Base-by-base conservation (phyloP, 164 flowering plant species). In the Cinnamomum chago region DNA sequence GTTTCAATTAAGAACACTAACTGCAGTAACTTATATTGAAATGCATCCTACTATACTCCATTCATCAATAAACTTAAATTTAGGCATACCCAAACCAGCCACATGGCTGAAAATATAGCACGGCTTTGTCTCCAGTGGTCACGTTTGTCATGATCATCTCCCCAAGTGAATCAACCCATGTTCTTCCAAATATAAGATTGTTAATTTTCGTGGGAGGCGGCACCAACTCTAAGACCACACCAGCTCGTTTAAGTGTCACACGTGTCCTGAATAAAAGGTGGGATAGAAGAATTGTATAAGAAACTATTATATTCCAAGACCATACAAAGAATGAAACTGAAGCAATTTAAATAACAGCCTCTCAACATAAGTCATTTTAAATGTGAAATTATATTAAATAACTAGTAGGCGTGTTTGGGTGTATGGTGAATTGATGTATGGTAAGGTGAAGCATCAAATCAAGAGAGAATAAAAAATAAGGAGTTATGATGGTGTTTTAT, bases 111-210 rank as follows among this genome's bases (percentile, higher is more conserved):
- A 85, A 85, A 72, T 82, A 82, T 51, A 85, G 79, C 24, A 85
- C 86, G 68, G 72, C 86, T 79, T 85, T 85, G 72, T 85, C 88
- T 17, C 88, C 88, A 40, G 86, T 83, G 18, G 84, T 83, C 78
- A 82, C 68, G 72, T 92, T 92, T 35, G 90, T 86, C 91, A 92
- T 79, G 73, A 90, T 81, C 97, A 92, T 92, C 84, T 92, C 95
- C 62, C 93, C 97, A 0, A 87, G 90, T 67, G 91, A 84, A 79
- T 92, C 95, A 77, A 86, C 83, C 97, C 97, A 92, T 5, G 93
- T 90, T 70, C 97, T 81, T 75, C 97, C 97, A 81, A 92, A 92
- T 58, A 92, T 92, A 62, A 92, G 84, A 77, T 92, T 92, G 84
- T 87, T 85, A 55, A 88, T 89, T 78, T 90, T 90, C 50, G 97